Conservation (phyloP, 805 yeast species). For the Yarrowia osloensis region DNA sequence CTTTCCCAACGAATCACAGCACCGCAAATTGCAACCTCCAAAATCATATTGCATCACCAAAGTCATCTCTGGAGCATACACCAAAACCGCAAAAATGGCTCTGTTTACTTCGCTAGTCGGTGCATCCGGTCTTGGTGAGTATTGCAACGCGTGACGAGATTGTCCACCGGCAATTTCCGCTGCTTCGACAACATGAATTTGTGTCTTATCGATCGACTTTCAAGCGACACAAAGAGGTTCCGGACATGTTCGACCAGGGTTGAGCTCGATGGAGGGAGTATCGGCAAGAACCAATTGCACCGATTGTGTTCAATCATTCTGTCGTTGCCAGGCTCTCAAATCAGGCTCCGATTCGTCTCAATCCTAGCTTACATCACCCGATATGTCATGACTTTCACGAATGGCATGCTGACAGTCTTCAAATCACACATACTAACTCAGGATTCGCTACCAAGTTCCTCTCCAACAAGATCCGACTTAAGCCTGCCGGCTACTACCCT, state of each 20-base stretch:
- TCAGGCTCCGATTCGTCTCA: too few species aligned
- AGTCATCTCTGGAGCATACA: constrained; percentile 22
- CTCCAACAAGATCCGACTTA: constrained; percentile 43
- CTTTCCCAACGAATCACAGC: constrained; percentile 22
- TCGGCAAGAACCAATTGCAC: not conserved
- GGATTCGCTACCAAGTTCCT: constrained; percentile 38
- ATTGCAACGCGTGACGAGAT: not conserved
- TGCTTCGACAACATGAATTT: not conserved
- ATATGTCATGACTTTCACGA: too few species aligned
- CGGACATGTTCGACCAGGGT: not conserved
- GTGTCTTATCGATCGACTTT: not conserved
- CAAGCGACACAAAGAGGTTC: not conserved
- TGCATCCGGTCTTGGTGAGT: constrained; percentile 30
- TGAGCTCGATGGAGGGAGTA: not conserved
- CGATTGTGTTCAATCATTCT: not conserved
- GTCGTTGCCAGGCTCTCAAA: not conserved
- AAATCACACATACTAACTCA: constrained; percentile 29
- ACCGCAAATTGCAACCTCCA: constrained; percentile 9
- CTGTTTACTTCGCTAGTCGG: constrained; percentile 29
- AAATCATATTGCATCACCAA: constrained; percentile 20
- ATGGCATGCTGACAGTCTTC: too few species aligned
- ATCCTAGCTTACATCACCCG: not conserved
- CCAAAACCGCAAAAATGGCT: constrained; percentile 28
- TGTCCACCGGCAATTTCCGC: not conserved
- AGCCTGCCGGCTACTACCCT: constrained; percentile 43